These are phyloP conservation scores for Hymenoscyphus infarciens DNA, from an alignment of 2,329 filamentous ascomycete genomes.

Conservation along the genomic window DNA sequence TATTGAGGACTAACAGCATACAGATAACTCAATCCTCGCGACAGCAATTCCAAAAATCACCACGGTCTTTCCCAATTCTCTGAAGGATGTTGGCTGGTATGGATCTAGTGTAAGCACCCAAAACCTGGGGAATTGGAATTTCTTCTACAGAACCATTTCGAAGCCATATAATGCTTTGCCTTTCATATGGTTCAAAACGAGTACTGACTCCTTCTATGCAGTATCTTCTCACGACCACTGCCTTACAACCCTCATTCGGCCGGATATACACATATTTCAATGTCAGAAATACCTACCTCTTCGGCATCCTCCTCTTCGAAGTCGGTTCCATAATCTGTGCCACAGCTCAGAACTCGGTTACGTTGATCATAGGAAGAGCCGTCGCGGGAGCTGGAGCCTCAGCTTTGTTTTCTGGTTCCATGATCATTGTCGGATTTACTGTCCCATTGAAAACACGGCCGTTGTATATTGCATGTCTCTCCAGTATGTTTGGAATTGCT, in stretches of 20 bases:
- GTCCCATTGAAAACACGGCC: constrained; percentile 32
- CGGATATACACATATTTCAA: constrained; percentile 37
- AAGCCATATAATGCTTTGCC: not conserved
- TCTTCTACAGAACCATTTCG: not conserved
- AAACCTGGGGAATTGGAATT: not conserved
- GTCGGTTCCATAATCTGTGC: constrained; percentile 37
- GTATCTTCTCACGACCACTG: constrained; percentile 39
- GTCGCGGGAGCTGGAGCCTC: constrained; percentile 36
- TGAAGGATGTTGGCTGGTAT: constrained; percentile 41
- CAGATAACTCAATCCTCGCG: constrained; percentile 39
- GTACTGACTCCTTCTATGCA: constrained; percentile 16
- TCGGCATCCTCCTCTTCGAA: constrained; percentile 36
- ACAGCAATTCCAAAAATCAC: constrained; percentile 44
- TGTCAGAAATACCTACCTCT: constrained; percentile 35
- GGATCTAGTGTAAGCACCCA: constrained; percentile 9
- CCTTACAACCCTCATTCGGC: constrained; percentile 34
- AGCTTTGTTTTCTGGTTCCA: constrained; percentile 36
- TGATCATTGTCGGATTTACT: constrained; percentile 40
- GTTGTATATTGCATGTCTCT: constrained; percentile 35
- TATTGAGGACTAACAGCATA: not conserved
- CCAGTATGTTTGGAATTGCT: constrained; percentile 36
- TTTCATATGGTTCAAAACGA: not conserved
- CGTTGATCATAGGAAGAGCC: constrained; percentile 38
- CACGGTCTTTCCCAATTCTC: constrained; percentile 37
- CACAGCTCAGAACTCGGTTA: constrained; percentile 35